Base-by-base conservation (phyloP, 2,329 filamentous ascomycete species). In the Sporothrix inflata region DNA sequence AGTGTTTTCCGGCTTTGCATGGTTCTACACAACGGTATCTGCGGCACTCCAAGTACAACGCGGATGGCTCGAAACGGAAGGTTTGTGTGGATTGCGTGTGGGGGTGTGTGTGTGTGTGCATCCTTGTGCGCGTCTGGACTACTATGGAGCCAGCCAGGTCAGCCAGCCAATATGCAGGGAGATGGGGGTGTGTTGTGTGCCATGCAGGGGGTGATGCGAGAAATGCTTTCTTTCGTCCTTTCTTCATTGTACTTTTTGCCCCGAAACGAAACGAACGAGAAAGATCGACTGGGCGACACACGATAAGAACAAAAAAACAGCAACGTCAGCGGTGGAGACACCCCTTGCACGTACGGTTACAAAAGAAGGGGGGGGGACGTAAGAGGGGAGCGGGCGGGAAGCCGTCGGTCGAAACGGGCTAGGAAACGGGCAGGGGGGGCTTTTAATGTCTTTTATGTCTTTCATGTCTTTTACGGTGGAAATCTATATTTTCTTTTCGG, bases 151-250 rank as follows among this genome's bases (percentile, higher is more conserved):
- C 40, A 66, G 61, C 40, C 42, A 49, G 63, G 14, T 14, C 40
- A 66, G 61, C 40, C 42, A 49, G 63, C 34, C 38, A 27, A 24
- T 66, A 67, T 67, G 65, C 65, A 51, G 27, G 65, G 45, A 67
- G 21, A 34, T 34, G 24, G 60, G 60, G 34, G 60, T 42, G 42
- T 19, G 40, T 30, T 27, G 38, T 47, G 40, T 66, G 63, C 16
- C 24, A 34, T 66, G 42, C 24, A 49, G 38, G 14, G 40, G 61
- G 42, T 27, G 63, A 47, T 49, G 16, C 42, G 34, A 42, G n/a
- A 42, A 45, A 16, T 16, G n/a, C 21, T 51, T 14, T 24, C 11
- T 53, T 16, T 40, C 19, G 38, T 38, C 14, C 47, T 27, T 47
- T 47, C 6, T 40, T 16, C 38, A 24, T 16, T 21, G 61, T 1